Evolutionary conservation across 495 filamentous ascomycete species (phyloP), one percentile per base, ranked within the genome.

Genomic region (Parmelia sp.): DNA sequence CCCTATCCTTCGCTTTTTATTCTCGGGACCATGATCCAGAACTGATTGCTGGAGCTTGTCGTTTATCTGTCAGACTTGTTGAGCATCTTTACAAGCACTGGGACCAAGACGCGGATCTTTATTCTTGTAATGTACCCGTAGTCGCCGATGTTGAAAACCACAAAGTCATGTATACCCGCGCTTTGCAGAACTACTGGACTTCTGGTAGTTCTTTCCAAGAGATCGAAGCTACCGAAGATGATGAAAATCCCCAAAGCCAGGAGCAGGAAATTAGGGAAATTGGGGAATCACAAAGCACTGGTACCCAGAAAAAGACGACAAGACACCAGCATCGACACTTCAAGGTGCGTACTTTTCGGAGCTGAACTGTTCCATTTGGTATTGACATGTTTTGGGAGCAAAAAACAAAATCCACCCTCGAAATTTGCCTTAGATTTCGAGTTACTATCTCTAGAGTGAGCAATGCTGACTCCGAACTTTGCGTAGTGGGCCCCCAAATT

Each of bases 401-500:
- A n/a, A n/a, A n/a, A n/a, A n/a, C n/a, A n/a, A n/a, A n/a, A n/a
- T n/a, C n/a, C n/a, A n/a, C n/a, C n/a, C n/a, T n/a, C n/a, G n/a
- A n/a, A n/a, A n/a, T n/a, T n/a, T n/a, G n/a, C n/a, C n/a, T n/a
- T n/a, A n/a, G n/a, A n/a, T n/a, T n/a, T n/a, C n/a, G n/a, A n/a
- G n/a, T n/a, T n/a, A n/a, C n/a, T n/a, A n/a, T n/a, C n/a, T n/a
- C n/a, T n/a, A n/a, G n/a, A n/a, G n/a, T n/a, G n/a, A n/a, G n/a
- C n/a, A n/a, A n/a, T n/a, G n/a, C n/a, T n/a, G n/a, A n/a, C n/a
- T n/a, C n/a, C n/a, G n/a, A n/a, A n/a, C n/a, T n/a, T n/a, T n/a
- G n/a, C n/a, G n/a, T n/a, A n/a, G 75, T 98, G 94, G 94, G 83
- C 88, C 62, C 94, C 94, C 1, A 85, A 85, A 62, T 94, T 96